Evolutionary conservation across 2,329 filamentous ascomycete species (phyloP), one percentile per base, ranked within the genome.

Genomic region (Tolypocladium inflatum): DNA sequence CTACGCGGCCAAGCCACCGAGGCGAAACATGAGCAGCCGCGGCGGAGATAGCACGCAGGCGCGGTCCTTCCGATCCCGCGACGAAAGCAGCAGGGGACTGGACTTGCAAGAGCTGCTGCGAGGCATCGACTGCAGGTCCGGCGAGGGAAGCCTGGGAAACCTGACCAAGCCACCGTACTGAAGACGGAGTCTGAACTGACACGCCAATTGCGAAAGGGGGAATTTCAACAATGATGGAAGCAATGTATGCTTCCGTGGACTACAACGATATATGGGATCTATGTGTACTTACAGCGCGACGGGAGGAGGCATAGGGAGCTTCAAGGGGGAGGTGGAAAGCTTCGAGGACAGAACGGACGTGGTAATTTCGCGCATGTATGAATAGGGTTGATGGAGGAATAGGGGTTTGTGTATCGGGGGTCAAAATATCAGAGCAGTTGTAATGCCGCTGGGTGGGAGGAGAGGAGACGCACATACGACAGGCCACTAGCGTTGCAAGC

Each of bases 111-210:
- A 79, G 54, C 67, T 82, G 53, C 67, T 82, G 54, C 73, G 73
- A 61, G 78, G 78, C 11, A 81, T 82, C 62, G 79, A 82, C 63
- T 77, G 76, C 63, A 71, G 73, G 21, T 70, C 72, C 2, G 76
- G 73, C 26, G 79, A 81, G 64, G 71, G 73, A 43, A 74, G 70
- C 53, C 60, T 81, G 55, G 76, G 78, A 23, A 77, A 75, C 43
- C 67, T 80, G 30, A 75, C 75, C 50, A 74, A 72, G 65, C 80
- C 79, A 55, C 79, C 80, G 21, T 82, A 82, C 63, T 82, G 69
- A 65, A 57, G 30, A 11, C n/a, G 45, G 39, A 13, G 48, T 37
- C 11, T 35, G 35, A 42, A 35, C 41, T 35, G 17, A 15, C 10
- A n/a, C 26, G 38, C 13, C 19, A 55, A 10, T 2, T 7, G 48